phyloP scores from a whole-genome alignment of 257 asterid genomes.

The Solanum habrochaites region DNA sequence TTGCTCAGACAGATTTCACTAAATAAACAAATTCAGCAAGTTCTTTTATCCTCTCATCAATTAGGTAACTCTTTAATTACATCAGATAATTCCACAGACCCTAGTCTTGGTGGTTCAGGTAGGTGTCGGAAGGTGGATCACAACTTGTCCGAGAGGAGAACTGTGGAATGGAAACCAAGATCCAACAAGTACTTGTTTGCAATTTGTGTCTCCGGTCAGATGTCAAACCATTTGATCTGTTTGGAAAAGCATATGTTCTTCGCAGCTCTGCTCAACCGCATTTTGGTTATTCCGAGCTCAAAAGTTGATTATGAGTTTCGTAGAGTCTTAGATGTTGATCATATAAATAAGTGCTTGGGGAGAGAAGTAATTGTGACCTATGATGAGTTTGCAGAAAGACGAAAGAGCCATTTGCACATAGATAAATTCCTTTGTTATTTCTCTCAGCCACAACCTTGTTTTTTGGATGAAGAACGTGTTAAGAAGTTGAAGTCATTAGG shows the following conservation, averaged over 20 bases:
- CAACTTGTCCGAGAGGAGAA: slow-evolving; percentile 48
- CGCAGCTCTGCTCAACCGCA: slow-evolving; percentile 71
- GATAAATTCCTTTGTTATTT: slow-evolving; percentile 78
- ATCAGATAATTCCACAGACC: slow-evolving; percentile 38
- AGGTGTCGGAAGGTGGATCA: slow-evolving; percentile 63
- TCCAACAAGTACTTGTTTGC: slow-evolving; percentile 75
- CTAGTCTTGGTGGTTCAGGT: slow-evolving; percentile 29
- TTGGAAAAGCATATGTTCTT: slow-evolving; percentile 95
- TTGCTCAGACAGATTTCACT: slow-evolving; percentile 55
- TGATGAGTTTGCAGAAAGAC: slow-evolving; percentile 63
- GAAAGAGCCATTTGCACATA: slow-evolving; percentile 53
- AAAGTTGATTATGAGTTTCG: slow-evolving; percentile 79
- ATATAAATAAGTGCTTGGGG: slow-evolving; percentile 73
- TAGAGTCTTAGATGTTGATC: slow-evolving; percentile 72
- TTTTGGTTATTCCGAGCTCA: slow-evolving; percentile 84
- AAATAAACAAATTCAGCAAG: slow-evolving; percentile 67
- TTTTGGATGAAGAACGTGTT: slow-evolving; percentile 70
- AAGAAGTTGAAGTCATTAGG: slow-evolving; percentile 83
- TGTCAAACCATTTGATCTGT: slow-evolving; percentile 97
- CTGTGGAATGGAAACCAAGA: slow-evolving; percentile 79
- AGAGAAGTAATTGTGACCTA: slow-evolving; percentile 74
- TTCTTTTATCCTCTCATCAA: slow-evolving; percentile 60
- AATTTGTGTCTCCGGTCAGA: slow-evolving; percentile 84
- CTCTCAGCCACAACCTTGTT: slow-evolving; percentile 83
- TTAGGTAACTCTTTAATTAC: slow-evolving; percentile 17